These are phyloP conservation scores for Corchorus olitorius DNA, from an alignment of 345 rosid species.

Conservation along the genomic window DNA sequence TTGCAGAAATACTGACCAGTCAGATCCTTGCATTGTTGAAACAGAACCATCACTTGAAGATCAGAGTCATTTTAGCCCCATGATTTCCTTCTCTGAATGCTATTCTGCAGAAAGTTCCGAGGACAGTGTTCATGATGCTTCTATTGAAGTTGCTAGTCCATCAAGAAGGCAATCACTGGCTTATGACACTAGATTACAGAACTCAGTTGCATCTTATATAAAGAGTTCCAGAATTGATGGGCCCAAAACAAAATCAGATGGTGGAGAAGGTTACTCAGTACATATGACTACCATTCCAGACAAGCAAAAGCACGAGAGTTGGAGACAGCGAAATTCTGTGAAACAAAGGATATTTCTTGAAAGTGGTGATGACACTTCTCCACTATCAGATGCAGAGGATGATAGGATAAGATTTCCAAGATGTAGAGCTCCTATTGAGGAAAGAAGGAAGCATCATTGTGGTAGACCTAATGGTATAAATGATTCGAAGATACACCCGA, in stretches of 20 bases:
- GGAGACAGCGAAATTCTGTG: conserved; percentile 22
- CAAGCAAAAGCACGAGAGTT: conserved; percentile 10
- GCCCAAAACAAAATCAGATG: conserved; percentile 23
- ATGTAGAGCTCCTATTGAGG: conserved; percentile 10
- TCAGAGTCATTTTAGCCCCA: conserved; percentile 39
- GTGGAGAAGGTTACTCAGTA: conserved; percentile 24
- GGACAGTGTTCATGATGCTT: conserved; percentile 33
- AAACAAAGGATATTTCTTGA: conserved; percentile 19
- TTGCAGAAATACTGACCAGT: conserved; percentile 25
- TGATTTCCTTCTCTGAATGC: conserved; percentile 47
- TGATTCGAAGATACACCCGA: conserved; percentile 21
- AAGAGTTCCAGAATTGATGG: conserved; percentile 28
- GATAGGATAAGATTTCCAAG: conserved; percentile 21
- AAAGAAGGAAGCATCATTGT: conserved; percentile 21
- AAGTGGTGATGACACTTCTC: conserved; percentile 21
- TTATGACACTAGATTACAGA: conserved; percentile 32
- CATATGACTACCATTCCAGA: conserved; percentile 25
- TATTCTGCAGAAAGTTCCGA: conserved; percentile 38
- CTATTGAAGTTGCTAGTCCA: conserved; percentile 28
- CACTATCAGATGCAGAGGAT: conserved; percentile 20
- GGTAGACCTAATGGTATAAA: conserved; percentile 31
- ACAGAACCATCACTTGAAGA: conserved; percentile 48
- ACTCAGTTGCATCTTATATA: conserved; percentile 29
- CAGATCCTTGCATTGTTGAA: conserved; percentile 35
- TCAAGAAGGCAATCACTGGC: conserved; percentile 26